Evolutionary conservation across 495 filamentous ascomycete species (phyloP), one percentile per base, ranked within the genome.

Genomic region (Penicillium samsonianum): DNA sequence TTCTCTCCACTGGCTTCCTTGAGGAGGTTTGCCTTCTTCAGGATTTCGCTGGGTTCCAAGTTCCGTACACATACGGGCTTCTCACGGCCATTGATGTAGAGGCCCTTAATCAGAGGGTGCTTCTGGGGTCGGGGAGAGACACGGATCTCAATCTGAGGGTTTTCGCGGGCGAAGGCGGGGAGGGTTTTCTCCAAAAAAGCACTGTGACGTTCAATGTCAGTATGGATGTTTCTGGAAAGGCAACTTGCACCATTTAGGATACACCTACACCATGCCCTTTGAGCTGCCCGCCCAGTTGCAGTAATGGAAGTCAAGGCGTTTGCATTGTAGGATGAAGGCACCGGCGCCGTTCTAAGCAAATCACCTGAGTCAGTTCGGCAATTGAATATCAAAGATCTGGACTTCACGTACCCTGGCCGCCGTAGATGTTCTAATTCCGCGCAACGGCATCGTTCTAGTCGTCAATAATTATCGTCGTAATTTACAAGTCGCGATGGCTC

Each of bases 261-360:
- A n/a, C 44, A 76, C 85, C 63, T 78, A 96, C 92, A 93, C 92
- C 92, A 98, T 97, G 69, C 94, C 94, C 57, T 76, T 82, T 33
- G 92, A 96, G 73, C 88, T 92, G 61, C 92, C 94, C 6, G 88
- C 90, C 82, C 86, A 90, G 79, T 97, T 91, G 79, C 94, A 96
- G 80, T 96, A 98, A 75, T 96, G 90, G 67, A 98, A 89, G 69
- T 96, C 90, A 69, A 98, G 81, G 60, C 88, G 87, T 76, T 89
- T 96, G 84, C 94, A 98, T 84, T 96, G 92, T 57, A 96, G 82
- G 73, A 98, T 90, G 78, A 98, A 98, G 63, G 93, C 91, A 56
- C 92, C 94, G 62, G 96, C 84, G 80, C 94, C 94, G 76, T 98
- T 98, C 90, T 96, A 62, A 20, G 62, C 41, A 35, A 9, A 31